Conservation (phyloP, 129 eudicot genomes). For the Escallonia rubra region DNA sequence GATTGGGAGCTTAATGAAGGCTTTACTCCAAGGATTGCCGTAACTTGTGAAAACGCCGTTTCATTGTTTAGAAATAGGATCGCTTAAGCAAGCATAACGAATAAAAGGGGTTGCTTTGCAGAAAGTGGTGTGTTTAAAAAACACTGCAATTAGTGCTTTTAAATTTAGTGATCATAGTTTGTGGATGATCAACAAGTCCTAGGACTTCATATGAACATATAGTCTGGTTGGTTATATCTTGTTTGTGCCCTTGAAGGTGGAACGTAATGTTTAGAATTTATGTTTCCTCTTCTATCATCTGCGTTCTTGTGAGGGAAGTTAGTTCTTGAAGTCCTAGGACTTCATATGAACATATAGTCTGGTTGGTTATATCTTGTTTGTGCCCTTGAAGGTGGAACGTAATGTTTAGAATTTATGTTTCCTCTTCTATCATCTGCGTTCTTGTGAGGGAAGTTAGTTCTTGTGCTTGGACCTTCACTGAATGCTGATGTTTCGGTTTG, state of each 20-base stretch:
- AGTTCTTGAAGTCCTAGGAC: background rate
- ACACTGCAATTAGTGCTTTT: no score
- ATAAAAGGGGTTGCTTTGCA: no score
- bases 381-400: background rate
- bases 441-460: background rate
- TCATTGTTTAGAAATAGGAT: no score
- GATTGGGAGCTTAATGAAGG: no score
- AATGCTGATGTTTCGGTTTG: constrained; percentile 15
- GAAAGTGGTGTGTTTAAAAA: no score
- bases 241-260: background rate
- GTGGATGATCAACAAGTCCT: background rate
- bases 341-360: background rate
- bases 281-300: background rate
- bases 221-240: background rate
- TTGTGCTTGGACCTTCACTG: background rate
- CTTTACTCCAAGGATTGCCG: no score
- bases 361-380: background rate
- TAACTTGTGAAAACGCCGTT: no score
- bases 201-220: background rate
- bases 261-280: background rate
- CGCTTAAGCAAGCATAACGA: no score
- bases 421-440: background rate
- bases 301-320: background rate
- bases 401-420: background rate
- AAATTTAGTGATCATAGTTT: background rate